These are phyloP conservation scores for Aschersonia sp. DNA, from an alignment of 2,329 filamentous ascomycete species.

Conservation along the genomic window DNA sequence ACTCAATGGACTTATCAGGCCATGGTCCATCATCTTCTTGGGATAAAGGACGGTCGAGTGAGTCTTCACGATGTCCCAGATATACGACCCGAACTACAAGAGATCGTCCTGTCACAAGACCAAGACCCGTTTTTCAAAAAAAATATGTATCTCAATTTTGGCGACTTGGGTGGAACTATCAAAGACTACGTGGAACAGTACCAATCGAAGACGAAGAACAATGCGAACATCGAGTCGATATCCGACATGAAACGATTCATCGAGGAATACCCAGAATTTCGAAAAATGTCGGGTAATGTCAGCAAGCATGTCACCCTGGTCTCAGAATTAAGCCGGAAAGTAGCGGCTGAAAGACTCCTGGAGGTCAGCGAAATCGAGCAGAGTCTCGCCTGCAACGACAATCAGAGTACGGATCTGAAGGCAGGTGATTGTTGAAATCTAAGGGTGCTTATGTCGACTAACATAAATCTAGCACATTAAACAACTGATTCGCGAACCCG, in stretches of 20 bases:
- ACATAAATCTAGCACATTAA: constrained; percentile 52
- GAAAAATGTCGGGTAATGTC: constrained; percentile 91
- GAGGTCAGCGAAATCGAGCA: constrained; percentile 97
- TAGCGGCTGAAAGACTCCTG: constrained; percentile 74
- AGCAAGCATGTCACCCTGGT: constrained; percentile 97
- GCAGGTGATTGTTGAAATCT: constrained; percentile 25
- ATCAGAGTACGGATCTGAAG: constrained; percentile 82
- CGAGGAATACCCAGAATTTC: constrained; percentile 95
- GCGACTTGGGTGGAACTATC: constrained; percentile 86
- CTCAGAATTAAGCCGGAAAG: constrained; percentile 77
- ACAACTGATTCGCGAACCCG: constrained; percentile 65
- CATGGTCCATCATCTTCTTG: constrained; percentile 96
- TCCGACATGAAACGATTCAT: constrained; percentile 98
- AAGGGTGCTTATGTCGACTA: constrained; percentile 6
- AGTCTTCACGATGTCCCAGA: constrained; percentile 75
- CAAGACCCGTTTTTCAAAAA: constrained; percentile 98
- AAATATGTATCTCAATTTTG: constrained; percentile 98
- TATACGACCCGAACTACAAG: constrained; percentile 71
- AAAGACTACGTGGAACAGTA: constrained; percentile 99
- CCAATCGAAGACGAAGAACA: constrained; percentile 93
- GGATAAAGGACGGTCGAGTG: constrained; percentile 89
- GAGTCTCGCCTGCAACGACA: constrained; percentile 92
- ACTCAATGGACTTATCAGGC: constrained; percentile 99
- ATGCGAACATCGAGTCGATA: constrained; percentile 91
- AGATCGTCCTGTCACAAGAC: constrained; percentile 90